Evolutionary conservation across 495 filamentous ascomycete genomes (phyloP), one percentile per base, ranked within the genome.

Genomic region (Xylaria flabelliformis): DNA sequence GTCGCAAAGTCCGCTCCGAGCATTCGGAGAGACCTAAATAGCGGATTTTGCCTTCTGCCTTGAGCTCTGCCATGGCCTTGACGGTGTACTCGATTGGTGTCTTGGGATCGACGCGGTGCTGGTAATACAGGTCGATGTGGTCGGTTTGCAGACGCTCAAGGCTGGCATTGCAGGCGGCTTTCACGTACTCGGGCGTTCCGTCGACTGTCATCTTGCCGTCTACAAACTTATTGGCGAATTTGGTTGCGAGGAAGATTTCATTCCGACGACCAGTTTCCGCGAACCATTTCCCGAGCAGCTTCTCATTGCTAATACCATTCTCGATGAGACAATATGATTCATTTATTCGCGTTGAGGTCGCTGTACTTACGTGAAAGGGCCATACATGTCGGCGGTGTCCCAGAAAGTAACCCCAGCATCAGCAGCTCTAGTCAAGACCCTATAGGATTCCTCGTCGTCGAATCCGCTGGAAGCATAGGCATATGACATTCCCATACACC

Each of bases 41-140:
- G 46, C 83, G 82, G 75, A 91, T 85, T 78, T 90, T 91, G 42
- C 89, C 89, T 61, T 78, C 73, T 21, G 74, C 75, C 44, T 79
- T 77, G 50, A 82, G 71, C 75, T 85, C 77, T 39, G 77, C 81
- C 80, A 90, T 78, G 24, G 80, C 84, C 29, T 78, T 73, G 64
- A 90, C 83, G 64, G 83, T 90, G 77, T 88, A 84, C 78, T 92
- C 91, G 62, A 92, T 86, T 0, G 90, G 90, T 0, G 85, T 84
- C 48, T 81, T 82, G 39, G 74, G 61, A 70, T 88, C 85, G 15
- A 86, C 78, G 26, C 84, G 82, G 73, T 91, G 89, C 24, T 80
- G 79, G 64, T 91, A 91, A 76, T 88, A 90, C 17, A 92, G 79
- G 76, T 92, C 90, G 61, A 92, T 83, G 21, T 65, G 68, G 6